A percentile compares a stretch with the other conserved stretches of the same genome.
phyloP scores from a whole-genome alignment of 345 rosid species.

The Camelina laxa region DNA sequence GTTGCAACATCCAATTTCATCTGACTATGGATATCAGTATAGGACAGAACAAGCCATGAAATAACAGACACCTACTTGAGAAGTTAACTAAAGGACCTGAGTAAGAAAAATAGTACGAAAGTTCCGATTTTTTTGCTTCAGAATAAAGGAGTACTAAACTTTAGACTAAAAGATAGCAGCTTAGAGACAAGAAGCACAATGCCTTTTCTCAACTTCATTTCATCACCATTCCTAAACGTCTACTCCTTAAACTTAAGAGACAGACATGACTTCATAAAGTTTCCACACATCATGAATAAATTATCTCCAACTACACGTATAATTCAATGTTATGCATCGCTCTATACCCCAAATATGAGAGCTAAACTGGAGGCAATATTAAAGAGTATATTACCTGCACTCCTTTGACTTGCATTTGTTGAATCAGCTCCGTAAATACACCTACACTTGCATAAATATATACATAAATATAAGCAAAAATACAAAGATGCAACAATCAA shows the following conservation, averaged over 20 bases:
- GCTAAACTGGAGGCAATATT: not conserved
- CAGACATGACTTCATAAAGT: not conserved
- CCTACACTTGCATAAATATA: constrained; percentile 53
- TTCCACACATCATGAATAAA: not conserved
- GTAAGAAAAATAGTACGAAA: not conserved
- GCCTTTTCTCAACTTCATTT: not conserved
- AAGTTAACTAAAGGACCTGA: not conserved
- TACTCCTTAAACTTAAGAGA: constrained; percentile 6
- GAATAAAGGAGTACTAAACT: not conserved
- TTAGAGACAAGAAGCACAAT: not conserved
- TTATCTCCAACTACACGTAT: not conserved
- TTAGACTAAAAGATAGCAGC: not conserved
- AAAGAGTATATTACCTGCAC: constrained; percentile 65
- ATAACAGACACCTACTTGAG: not conserved
- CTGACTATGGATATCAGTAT: not conserved
- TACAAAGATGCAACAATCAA: not conserved
- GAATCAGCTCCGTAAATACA: constrained; percentile 97
- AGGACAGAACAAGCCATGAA: not conserved
- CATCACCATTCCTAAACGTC: not conserved
- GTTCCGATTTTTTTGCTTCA: not conserved
- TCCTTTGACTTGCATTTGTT: constrained; percentile 97
- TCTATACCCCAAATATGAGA: not conserved
- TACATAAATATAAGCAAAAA: not conserved
- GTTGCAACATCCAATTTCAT: not conserved
- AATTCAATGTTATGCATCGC: not conserved